A percentile compares a stretch with the other conserved stretches of the same genome.
Conservation (phyloP, 768 basidiomycete species). For the Mycena maculata region DNA sequence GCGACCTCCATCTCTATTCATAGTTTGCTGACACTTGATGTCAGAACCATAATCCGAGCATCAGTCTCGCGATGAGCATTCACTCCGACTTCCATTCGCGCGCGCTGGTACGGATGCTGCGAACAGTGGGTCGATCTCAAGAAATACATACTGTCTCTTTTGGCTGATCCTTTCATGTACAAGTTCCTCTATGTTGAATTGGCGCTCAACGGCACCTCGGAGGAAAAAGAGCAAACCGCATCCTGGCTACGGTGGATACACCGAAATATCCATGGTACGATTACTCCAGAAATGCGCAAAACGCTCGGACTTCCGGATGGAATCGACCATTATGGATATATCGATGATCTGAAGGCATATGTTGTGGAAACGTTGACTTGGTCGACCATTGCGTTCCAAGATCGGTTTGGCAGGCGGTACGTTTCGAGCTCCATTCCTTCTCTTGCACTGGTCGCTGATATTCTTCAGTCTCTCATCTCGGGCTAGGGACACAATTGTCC, state of each 20-base stretch:
- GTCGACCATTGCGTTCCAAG: not conserved
- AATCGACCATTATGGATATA: not conserved
- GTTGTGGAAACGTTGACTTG: constrained; percentile 16
- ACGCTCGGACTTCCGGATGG: not conserved
- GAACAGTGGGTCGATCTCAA: not conserved
- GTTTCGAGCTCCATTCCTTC: too few species aligned
- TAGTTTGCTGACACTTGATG: not conserved
- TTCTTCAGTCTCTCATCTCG: not conserved
- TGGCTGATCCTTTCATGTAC: too few species aligned
- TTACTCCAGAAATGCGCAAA: not conserved
- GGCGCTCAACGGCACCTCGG: constrained; percentile 9
- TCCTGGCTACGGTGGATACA: constrained; percentile 13
- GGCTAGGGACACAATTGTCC: constrained; percentile 7
- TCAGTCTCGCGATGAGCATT: not conserved
- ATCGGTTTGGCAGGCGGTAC: too few species aligned
- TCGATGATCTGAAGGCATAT: constrained; percentile 4
- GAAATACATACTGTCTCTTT: too few species aligned
- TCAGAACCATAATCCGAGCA: not conserved
- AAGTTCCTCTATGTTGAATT: not conserved
- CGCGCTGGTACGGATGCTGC: not conserved
- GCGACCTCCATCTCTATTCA: too few species aligned
- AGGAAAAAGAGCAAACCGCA: constrained; percentile 18
- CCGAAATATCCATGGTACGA: not conserved
- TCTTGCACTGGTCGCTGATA: too few species aligned
- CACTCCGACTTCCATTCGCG: not conserved